Base-by-base conservation (phyloP, 495 filamentous ascomycete species). In the Cudoniella acicularis region DNA sequence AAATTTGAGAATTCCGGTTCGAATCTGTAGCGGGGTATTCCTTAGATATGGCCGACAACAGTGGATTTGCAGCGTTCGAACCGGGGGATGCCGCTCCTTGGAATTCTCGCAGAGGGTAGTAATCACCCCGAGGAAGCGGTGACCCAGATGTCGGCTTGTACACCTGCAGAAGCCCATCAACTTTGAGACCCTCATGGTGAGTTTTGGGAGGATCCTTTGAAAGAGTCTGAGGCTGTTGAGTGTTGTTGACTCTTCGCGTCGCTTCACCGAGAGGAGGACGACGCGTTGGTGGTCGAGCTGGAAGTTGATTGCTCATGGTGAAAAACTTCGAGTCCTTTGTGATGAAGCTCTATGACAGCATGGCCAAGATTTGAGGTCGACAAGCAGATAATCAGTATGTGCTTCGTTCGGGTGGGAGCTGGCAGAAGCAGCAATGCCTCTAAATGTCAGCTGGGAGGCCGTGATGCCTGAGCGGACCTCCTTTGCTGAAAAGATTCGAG, bases 1-100 rank as follows among this genome's bases (percentile, higher is more conserved):
- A 93, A 16, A 89, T 75, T 47, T 87, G 82, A 0, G 91, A 94
- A 60, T 86, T 80, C 30, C 90, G 82, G 22, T 89, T 87, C 4
- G 80, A 76, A 20, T 82, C 77, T 13, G 56, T 50, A 18, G 67
- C 67, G 41, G 74, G 72, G 10, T 78, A 70, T 9, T 86, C 81
- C n/a, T 77, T 77, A 0, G 73, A 72, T 25, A 81, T 70, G 6
- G 78, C 77, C 4, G 83, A 82, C 0, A 84, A 59, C 2, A 79
- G 76, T 47, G 82, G 79, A 56, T 82, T 79, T 56, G 79, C 81
- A 46, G 73, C 73, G 24, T 76, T 73, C 9, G 56, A 69, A 45
- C 61, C 67, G 10, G 73, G 67, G 26, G 65, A 72, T 10, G 6
- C 10, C 60, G 27, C 13, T 72, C 69, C 16, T 61, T 75, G 48